Evolutionary conservation across 1,284 basidiomycete genomes (phyloP), one percentile per base, ranked within the genome.

Genomic region (Pholiota adiposa): DNA sequence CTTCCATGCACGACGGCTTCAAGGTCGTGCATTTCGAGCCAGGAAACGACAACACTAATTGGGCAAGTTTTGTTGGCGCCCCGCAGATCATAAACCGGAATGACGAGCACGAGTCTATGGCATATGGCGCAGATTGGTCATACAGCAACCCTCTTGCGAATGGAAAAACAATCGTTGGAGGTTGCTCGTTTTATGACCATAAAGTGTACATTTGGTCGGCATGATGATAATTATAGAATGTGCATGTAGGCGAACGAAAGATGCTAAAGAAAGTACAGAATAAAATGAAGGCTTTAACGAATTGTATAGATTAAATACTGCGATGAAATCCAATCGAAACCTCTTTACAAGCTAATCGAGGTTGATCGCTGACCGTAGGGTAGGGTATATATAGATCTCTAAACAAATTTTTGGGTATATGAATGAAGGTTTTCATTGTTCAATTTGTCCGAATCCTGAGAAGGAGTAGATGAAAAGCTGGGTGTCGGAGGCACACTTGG

Each of bases 1-100:
- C 95, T 0, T 94, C 93, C 71, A 99, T 99, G 97, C 96, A 98
- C 70, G 95, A 94, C 63, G 97, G 97, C 1, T 97, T 95, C 83
- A 97, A 96, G 68, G 81, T 96, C 6, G 74, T 96, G 33, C 78
- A 74, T 1, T 84, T 91, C 61, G 73, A 72, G 56, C 60, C 77
- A 41, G 61, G 60, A 12, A 61, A 21, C 8, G 38, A 57, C 19
- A 48, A 18, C 31, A 18, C 12, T 19, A 36, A 40, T 9, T 43
- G 33, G 41, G 8, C 31, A 19, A 46, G 12, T 16, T 63, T 59
- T 51, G 51, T 49, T n/a, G 60, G 65, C 12, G 64, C 69, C 18
- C 75, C 77, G 54, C 69, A 78, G 34, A 74, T 90, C 43, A 66
- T 82, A 2, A 84, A 80, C 60, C 82, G 86, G 14, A 96, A 94